A percentile compares a stretch with the other conserved stretches of the same genome.
Conservation (phyloP, 345 rosid species). For the Sonneratia alba region DNA sequence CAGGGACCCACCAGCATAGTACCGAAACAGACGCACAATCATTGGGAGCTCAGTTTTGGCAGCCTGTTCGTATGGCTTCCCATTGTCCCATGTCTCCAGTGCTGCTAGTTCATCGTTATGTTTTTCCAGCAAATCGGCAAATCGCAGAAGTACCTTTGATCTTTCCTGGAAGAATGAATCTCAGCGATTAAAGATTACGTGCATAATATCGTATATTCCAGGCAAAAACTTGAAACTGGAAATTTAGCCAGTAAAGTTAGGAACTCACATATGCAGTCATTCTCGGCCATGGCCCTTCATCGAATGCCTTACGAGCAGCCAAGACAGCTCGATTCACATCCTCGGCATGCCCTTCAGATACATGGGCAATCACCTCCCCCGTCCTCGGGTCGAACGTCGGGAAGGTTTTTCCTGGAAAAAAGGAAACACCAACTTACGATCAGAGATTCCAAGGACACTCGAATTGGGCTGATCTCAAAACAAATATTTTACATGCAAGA, state of each 20-base stretch:
- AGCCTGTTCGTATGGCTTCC: constrained; percentile 76
- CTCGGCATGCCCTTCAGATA: constrained; percentile 48
- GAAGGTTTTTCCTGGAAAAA: constrained; percentile 35
- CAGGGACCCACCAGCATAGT: constrained; percentile 58
- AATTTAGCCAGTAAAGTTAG: not conserved
- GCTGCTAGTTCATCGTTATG: constrained; percentile 75
- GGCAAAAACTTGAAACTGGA: not conserved
- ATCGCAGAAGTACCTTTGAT: constrained; percentile 47
- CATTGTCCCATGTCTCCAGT: constrained; percentile 90
- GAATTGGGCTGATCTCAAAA: not conserved
- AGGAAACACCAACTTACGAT: not conserved
- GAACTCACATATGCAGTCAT: constrained; percentile 35
- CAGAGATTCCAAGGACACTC: not conserved
- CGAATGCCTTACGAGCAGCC: constrained; percentile 50
- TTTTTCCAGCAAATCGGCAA: constrained; percentile 78
- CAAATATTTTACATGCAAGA: not conserved
- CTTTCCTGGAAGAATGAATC: constrained; percentile 51
- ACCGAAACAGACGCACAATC: constrained; percentile 54
- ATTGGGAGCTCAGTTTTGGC: constrained; percentile 61
- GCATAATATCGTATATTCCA: not conserved
- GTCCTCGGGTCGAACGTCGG: constrained; percentile 41
- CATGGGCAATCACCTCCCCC: constrained; percentile 37
- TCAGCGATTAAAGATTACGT: not conserved
- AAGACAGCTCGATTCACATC: constrained; percentile 41
- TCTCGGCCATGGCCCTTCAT: constrained; percentile 52